Conservation (phyloP, 495 filamentous ascomycete genomes). For the Lichina pygmaea region DNA sequence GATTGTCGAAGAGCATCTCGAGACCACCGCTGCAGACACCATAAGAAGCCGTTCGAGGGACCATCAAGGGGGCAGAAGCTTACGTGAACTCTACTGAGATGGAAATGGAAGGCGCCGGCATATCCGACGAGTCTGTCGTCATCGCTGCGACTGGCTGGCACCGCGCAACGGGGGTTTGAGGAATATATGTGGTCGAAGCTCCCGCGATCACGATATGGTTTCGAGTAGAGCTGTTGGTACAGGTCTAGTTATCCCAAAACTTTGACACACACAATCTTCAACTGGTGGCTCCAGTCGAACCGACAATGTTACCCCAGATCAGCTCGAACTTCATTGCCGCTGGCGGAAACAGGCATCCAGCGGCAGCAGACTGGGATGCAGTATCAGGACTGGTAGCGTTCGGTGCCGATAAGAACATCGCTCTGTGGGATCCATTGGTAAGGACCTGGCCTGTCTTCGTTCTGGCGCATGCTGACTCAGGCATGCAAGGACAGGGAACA, state of each 20-base stretch:
- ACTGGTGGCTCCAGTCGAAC: too few relatives aligned
- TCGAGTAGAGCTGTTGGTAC: too few relatives aligned
- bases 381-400: constrained; percentile 53
- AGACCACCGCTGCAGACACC: constrained; percentile 44
- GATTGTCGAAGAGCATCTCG: constrained; percentile 79
- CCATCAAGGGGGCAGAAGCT: constrained; percentile 6
- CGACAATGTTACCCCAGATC: background rate
- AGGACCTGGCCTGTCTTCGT: constrained; percentile 7
- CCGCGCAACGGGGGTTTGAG: too few relatives aligned
- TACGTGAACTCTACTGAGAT: constrained; percentile 58
- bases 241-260: too few relatives aligned
- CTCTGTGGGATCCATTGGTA: constrained; percentile 69
- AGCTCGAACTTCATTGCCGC: constrained; percentile 41
- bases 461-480: constrained; percentile 2
- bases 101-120: constrained; percentile 9
- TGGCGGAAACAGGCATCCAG: constrained; percentile 74
- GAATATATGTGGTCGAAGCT: too few relatives aligned
- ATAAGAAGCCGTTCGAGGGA: background rate
- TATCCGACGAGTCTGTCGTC: background rate
- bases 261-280: too few relatives aligned
- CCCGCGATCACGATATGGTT: too few relatives aligned
- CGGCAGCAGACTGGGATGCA: constrained; percentile 69
- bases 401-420: constrained; percentile 69
- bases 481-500: constrained; percentile 18
- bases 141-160: background rate